Percentiles rank a stretch among this genome's conserved stretches.
phyloP scores from a whole-genome alignment of 2,329 filamentous ascomycete species.

The Botrytis squamosa region DNA sequence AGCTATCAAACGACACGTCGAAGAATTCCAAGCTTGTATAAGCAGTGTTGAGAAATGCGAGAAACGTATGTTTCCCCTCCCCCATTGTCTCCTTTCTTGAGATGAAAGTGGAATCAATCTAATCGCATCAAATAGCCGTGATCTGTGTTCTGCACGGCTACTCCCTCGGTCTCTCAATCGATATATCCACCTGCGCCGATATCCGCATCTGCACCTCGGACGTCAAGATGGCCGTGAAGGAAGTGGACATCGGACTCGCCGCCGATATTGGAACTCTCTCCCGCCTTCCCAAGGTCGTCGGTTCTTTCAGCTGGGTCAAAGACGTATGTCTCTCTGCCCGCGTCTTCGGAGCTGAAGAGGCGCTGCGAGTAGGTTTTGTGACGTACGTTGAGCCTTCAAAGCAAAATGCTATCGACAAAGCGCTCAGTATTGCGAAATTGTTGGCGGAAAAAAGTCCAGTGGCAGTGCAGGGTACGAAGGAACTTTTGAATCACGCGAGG shows the following conservation, averaged over 20 bases:
- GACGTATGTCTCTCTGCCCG: constrained; percentile 73
- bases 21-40: constrained; percentile 79
- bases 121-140: constrained; percentile 55
- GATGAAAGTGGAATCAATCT: not conserved
- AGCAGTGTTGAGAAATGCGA: constrained; percentile 78
- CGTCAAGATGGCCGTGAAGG: constrained; percentile 69
- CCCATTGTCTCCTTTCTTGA: not conserved
- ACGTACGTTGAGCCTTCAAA: constrained; percentile 64
- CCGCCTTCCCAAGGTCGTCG: constrained; percentile 71
- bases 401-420: constrained; percentile 60
- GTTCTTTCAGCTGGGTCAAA: constrained; percentile 73
- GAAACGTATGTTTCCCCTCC: constrained; percentile 61
- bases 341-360: constrained; percentile 67
- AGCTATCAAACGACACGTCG: constrained; percentile 64
- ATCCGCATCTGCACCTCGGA: constrained; percentile 63
- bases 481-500: constrained; percentile 76
- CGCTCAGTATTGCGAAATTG: constrained; percentile 59
- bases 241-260: constrained; percentile 78
- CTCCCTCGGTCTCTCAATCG: constrained; percentile 74
- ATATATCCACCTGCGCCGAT: constrained; percentile 68
- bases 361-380: constrained; percentile 67
- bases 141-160: constrained; percentile 80
- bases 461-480: constrained; percentile 83
- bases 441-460: constrained; percentile 84
- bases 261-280: constrained; percentile 76